These are phyloP conservation scores for Cladosporium sp. DNA, from an alignment of 2,329 filamentous ascomycete species.

Conservation along the genomic window DNA sequence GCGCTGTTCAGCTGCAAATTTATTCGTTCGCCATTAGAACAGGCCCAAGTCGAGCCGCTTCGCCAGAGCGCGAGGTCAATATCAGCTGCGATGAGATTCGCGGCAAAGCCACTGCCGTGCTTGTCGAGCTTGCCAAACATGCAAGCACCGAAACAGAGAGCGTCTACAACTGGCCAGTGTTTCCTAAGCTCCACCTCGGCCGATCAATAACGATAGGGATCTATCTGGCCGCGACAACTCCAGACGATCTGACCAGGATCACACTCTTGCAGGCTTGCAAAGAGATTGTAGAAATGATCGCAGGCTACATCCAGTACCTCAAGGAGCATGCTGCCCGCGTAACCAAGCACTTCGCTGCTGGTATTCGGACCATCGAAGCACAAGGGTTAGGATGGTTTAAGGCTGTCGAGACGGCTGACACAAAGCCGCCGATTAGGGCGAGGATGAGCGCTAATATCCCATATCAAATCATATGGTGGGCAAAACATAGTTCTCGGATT, in stretches of 20 bases:
- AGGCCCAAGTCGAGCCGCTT: neutral
- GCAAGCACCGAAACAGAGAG: neutral
- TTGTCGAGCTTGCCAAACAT: neutral
- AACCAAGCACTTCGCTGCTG: neutral
- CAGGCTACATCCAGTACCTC: neutral
- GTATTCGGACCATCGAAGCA: neutral
- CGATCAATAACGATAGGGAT: neutral
- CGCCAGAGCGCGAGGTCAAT: neutral
- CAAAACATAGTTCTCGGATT: neutral
- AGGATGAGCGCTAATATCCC: neutral
- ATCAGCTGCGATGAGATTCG: neutral
- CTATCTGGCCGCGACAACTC: neutral
- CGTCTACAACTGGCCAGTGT: neutral
- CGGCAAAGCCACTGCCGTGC: neutral
- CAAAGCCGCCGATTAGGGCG: neutral
- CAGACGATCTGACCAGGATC: neutral
- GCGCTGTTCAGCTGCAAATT: neutral
- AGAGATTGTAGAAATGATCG: neutral
- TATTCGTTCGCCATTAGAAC: neutral
- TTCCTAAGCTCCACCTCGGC: neutral
- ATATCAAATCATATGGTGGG: neutral
- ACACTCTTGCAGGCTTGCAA: neutral
- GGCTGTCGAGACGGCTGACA: neutral
- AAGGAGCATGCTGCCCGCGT: neutral
- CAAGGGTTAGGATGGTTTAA: neutral